Evolutionary conservation across 768 basidiomycete species (phyloP).

Genomic region (Leccinellum rugosiceps): DNA sequence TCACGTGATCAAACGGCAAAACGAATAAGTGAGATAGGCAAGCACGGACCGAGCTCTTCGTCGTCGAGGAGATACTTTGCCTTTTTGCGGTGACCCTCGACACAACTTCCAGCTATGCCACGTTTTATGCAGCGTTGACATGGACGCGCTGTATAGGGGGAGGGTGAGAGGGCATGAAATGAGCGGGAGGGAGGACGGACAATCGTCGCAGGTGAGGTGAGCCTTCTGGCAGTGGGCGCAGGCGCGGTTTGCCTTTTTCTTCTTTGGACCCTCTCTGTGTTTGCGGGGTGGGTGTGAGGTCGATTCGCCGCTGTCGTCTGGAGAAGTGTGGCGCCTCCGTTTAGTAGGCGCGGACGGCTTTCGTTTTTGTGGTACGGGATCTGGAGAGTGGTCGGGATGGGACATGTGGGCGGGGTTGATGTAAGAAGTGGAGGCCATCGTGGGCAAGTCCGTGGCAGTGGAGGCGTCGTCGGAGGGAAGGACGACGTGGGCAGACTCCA

Average conservation of each 20-base stretch:
- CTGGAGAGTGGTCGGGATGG: constrained; percentile 27
- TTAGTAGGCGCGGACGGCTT: constrained; percentile 43
- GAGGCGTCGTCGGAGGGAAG: background rate
- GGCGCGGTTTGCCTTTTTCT: constrained; percentile 92
- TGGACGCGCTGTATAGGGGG: constrained; percentile 67
- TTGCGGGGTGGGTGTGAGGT: constrained; percentile 45
- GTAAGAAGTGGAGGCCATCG: constrained; percentile 29
- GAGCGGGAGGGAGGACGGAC: constrained; percentile 47
- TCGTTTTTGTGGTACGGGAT: constrained; percentile 29
- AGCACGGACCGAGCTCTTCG: constrained; percentile 75
- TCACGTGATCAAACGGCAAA: constrained; percentile 24
- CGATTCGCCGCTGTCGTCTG: constrained; percentile 54
- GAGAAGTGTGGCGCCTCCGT: constrained; percentile 60
- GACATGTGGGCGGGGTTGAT: constrained; percentile 43
- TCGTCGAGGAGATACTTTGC: constrained; percentile 96
- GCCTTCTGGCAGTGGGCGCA: constrained; percentile 97
- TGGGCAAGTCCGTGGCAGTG: background rate
- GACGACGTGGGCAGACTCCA: constrained; percentile 5
- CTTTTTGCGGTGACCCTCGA: constrained; percentile 95
- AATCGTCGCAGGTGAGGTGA: constrained; percentile 97
- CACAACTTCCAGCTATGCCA: constrained; percentile 82
- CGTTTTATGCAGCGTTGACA: constrained; percentile 96
- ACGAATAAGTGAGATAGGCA: background rate
- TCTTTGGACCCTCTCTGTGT: constrained; percentile 75
- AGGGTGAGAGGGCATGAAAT: constrained; percentile 9